phyloP scores from a whole-genome alignment of 2,329 filamentous ascomycete genomes.

The Herpotrichia juniperi region DNA sequence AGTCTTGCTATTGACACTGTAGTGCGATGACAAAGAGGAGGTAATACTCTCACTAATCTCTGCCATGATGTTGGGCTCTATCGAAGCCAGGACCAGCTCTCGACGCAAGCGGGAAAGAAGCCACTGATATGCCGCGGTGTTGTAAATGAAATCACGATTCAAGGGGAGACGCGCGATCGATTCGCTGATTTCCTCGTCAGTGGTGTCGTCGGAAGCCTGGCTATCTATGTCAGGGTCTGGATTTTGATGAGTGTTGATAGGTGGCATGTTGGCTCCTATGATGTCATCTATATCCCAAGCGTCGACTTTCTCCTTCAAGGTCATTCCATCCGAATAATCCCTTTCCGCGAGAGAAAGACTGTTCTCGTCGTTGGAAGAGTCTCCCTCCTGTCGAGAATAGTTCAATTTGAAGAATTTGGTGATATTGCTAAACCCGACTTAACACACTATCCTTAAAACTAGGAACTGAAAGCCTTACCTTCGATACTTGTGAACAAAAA shows the following conservation, averaged over 20 bases:
- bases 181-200: background rate
- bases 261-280: background rate
- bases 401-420: background rate
- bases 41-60: background rate
- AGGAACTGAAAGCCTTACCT: background rate
- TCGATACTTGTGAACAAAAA: constrained; percentile 4
- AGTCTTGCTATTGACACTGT: constrained; percentile 3
- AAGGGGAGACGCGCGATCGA: background rate
- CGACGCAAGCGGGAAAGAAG: constrained; percentile 5
- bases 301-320: background rate
- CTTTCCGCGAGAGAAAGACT: background rate
- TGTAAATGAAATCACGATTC: constrained; percentile 4
- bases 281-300: background rate
- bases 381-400: no score
- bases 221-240: background rate
- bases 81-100: background rate
- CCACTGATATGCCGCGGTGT: constrained; percentile 7
- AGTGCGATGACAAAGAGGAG: background rate
- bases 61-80: background rate
- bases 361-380: background rate
- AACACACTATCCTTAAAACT: background rate
- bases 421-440: background rate
- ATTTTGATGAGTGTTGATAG: background rate
- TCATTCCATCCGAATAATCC: background rate
- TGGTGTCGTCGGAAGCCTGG: no score